Percentiles rank a stretch among this genome's conserved stretches.
Conservation (phyloP, 306 rosid genomes). For the Sicyos baderoa region DNA sequence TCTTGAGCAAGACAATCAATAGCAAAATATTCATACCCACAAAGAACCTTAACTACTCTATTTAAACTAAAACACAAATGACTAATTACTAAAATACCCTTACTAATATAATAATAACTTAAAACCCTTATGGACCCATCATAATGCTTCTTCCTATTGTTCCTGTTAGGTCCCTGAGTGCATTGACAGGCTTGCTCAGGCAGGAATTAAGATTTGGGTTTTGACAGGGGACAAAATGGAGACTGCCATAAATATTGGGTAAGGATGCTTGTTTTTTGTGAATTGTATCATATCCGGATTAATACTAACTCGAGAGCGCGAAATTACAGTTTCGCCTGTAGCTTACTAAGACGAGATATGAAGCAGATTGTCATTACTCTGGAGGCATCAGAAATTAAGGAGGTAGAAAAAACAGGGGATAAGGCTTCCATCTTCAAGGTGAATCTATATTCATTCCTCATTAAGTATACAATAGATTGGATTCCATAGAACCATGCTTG, state of each 20-base stretch:
- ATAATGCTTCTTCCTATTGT: conserved; percentile 28
- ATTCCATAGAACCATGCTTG: background rate
- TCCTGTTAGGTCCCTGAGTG: conserved; percentile 74
- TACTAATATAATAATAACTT: no score
- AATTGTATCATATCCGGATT: conserved; percentile 12
- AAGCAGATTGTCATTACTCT: conserved; percentile 70
- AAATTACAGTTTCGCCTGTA: conserved; percentile 74
- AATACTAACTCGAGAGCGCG: conserved; percentile 31
- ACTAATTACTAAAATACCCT: no score
- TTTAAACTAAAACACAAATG: no score
- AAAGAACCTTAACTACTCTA: no score
- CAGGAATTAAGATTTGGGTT: conserved; percentile 99
- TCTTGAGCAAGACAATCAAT: no score
- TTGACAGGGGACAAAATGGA: conserved; percentile 99
- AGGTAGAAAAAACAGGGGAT: conserved; percentile 69
- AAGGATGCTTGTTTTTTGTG: conserved; percentile 25
- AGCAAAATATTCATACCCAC: no score
- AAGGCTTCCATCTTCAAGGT: conserved; percentile 55
- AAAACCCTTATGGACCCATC: no score
- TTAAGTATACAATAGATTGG: background rate
- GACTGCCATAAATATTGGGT: conserved; percentile 98
- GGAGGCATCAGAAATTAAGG: conserved; percentile 58
- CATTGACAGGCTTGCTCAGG: conserved; percentile 91
- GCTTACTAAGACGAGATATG: conserved; percentile 98
- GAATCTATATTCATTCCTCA: conserved; percentile 17